Conservation (phyloP, 805 yeast species). For the Isabelozyma heimii region DNA sequence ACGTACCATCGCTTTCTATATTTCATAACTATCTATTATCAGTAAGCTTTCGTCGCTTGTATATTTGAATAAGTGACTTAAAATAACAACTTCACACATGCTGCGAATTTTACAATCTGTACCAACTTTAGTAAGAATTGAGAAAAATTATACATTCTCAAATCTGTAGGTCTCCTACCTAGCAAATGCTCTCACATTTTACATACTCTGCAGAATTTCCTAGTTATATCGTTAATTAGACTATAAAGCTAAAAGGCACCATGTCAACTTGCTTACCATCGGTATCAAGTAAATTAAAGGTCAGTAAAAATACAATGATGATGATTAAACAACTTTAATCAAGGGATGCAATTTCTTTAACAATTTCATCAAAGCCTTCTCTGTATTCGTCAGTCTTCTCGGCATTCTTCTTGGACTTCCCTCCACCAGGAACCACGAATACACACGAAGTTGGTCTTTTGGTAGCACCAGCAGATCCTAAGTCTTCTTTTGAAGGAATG, state of each 20-base stretch:
- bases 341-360: conserved; percentile 73
- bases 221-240: not conserved
- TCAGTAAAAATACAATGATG: not conserved
- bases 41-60: too few relatives aligned
- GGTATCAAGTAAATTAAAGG: not conserved
- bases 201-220: not conserved
- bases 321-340: conserved; percentile 2
- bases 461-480: conserved; percentile 98
- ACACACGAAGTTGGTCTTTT: conserved; percentile 99
- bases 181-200: too few relatives aligned
- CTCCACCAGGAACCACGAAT: conserved; percentile 95
- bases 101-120: too few relatives aligned
- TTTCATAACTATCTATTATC: too few relatives aligned
- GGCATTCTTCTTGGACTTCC: conserved; percentile 74
- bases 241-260: not conserved
- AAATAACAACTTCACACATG: too few relatives aligned
- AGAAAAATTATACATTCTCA: too few relatives aligned
- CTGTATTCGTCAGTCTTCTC: conserved; percentile 77
- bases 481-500: conserved; percentile 95
- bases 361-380: conserved; percentile 89
- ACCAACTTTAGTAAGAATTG: too few relatives aligned
- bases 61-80: too few relatives aligned
- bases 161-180: too few relatives aligned
- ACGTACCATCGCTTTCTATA: too few relatives aligned
- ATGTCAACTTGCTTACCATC: not conserved